Percentiles rank a stretch among this genome's conserved stretches.
These are phyloP conservation scores for Scheffersomyces parashehatae DNA, from an alignment of 1,139 yeast genomes.

Conservation along the genomic window DNA sequence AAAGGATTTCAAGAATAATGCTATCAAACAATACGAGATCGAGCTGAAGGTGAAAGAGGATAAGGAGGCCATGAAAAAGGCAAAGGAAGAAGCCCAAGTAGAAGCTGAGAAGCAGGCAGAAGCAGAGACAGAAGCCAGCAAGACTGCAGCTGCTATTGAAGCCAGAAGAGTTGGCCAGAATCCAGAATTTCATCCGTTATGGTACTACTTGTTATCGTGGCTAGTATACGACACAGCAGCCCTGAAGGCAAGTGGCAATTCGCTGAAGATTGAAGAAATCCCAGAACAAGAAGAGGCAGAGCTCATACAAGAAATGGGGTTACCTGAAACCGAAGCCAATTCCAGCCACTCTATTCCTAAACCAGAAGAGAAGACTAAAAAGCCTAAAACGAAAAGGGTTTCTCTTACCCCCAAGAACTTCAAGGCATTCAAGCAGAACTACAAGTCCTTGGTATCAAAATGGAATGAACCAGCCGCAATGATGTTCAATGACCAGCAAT, in stretches of 20 bases:
- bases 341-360: constrained; percentile 2
- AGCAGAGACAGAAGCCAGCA: constrained; percentile 1
- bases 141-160: background rate
- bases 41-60: constrained; percentile 16
- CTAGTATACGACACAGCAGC: constrained; percentile 25
- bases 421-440: constrained; percentile 22
- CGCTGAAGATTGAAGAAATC: constrained; percentile 3
- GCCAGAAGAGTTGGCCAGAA: constrained; percentile 11
- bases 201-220: constrained; percentile 43
- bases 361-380: constrained; percentile 9
- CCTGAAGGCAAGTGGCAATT: constrained; percentile 1
- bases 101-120: constrained; percentile 2
- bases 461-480: constrained; percentile 40
- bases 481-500: constrained; percentile 14
- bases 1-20: constrained; percentile 28
- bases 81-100: constrained; percentile 2
- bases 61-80: constrained; percentile 7
- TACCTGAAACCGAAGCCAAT: background rate
- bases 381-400: background rate
- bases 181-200: constrained; percentile 34
- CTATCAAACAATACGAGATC: constrained; percentile 23
- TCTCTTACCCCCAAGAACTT: constrained; percentile 7
- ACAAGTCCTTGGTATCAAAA: constrained; percentile 23
- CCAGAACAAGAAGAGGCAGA: constrained; percentile 9
- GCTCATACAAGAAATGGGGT: background rate